Evolutionary conservation across 768 basidiomycete genomes (phyloP).

Genomic region (Psilocybe subaeruginosa): DNA sequence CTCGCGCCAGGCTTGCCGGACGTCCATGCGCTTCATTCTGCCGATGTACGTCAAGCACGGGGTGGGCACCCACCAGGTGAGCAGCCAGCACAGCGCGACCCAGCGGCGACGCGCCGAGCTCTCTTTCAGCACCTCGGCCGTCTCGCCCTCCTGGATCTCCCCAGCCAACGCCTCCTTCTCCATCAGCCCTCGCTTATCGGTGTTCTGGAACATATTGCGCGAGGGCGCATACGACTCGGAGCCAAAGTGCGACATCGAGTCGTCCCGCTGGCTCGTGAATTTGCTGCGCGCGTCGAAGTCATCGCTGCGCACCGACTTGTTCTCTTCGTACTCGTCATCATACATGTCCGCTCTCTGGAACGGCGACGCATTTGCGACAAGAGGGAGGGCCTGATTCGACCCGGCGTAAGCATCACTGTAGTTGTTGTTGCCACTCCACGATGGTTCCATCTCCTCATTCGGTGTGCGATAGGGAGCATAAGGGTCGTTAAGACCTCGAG

Average conservation of each 20-base stretch:
- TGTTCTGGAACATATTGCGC: conserved; percentile 92
- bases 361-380: conserved; percentile 82
- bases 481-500: conserved; percentile 61
- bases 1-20: conserved; percentile 97
- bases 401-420: conserved; percentile 57
- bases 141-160: conserved; percentile 87
- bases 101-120: conserved; percentile 80
- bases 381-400: conserved; percentile 78
- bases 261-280: conserved; percentile 78
- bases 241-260: conserved; percentile 80
- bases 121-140: conserved; percentile 85
- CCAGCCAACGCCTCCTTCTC: conserved; percentile 87
- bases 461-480: conserved; percentile 78
- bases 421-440: conserved; percentile 30
- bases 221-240: conserved; percentile 95
- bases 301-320: conserved; percentile 71
- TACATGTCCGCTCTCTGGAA: conserved; percentile 79
- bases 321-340: conserved; percentile 77
- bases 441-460: conserved; percentile 44
- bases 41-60: conserved; percentile 71
- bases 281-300: conserved; percentile 83
- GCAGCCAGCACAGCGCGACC: conserved; percentile 84
- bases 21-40: conserved; percentile 92
- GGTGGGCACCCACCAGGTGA: conserved; percentile 93
- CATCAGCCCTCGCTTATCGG: conserved; percentile 69